phyloP scores from a whole-genome alignment of 768 basidiomycete species.

The Rhizopogon vulgaris region DNA sequence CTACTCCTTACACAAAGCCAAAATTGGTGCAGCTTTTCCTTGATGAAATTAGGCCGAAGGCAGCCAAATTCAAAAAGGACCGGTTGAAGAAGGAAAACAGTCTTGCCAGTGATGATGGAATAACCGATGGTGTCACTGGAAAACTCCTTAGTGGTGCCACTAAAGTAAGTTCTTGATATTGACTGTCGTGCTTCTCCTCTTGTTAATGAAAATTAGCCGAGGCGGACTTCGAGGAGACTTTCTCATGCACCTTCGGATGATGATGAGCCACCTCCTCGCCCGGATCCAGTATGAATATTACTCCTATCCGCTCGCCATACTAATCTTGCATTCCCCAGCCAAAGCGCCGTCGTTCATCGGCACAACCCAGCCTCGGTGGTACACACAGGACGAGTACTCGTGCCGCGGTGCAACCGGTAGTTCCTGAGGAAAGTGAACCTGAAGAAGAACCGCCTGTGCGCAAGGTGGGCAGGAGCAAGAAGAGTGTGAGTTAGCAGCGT shows the following conservation, averaged over 20 bases:
- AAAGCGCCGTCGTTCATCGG: slow-evolving; percentile 77
- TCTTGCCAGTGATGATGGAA: slow-evolving; percentile 75
- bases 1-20: slow-evolving; percentile 69
- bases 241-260: slow-evolving; percentile 50
- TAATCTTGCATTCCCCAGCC: slow-evolving; percentile 36
- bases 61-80: slow-evolving; percentile 55
- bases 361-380: slow-evolving; percentile 61
- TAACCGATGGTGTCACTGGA: slow-evolving; percentile 80
- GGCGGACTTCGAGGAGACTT: slow-evolving; percentile 60
- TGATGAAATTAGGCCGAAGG: slow-evolving; percentile 61
- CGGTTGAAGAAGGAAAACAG: slow-evolving; percentile 61
- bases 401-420: slow-evolving; percentile 31
- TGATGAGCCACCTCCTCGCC: slow-evolving; percentile 34
- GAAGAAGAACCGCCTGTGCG: slow-evolving; percentile 57
- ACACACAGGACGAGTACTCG: slow-evolving; percentile 31
- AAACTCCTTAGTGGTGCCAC: slow-evolving; percentile 44
- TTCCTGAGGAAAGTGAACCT: slow-evolving; percentile 73
- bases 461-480: slow-evolving; percentile 57
- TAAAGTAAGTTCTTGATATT: slow-evolving; percentile 31
- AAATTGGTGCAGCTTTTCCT: slow-evolving; percentile 76
- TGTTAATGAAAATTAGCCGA: slow-evolving; percentile 20
- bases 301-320: slow-evolving; percentile 4
- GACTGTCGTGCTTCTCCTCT: neutral
- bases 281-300: slow-evolving; percentile 48
- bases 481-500: slow-evolving; percentile 36